phyloP scores from a whole-genome alignment of 441 rosid species.

The Pelargonium australe region DNA sequence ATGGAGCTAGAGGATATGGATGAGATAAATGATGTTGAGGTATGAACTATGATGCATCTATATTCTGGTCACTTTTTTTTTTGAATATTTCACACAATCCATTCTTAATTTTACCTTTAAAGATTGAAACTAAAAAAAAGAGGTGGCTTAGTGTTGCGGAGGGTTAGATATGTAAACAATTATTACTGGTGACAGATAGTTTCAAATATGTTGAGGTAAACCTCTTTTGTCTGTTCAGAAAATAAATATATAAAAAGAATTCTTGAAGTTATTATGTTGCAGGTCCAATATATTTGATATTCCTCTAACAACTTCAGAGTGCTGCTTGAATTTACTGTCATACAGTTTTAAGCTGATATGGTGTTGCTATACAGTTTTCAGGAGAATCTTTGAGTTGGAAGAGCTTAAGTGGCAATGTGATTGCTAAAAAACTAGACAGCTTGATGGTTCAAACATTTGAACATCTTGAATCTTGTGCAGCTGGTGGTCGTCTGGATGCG shows the following conservation, averaged over 20 bases:
- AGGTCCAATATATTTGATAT: not conserved
- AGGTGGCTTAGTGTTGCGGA: not conserved
- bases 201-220: not conserved
- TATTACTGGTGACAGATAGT: not conserved
- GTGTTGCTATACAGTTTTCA: slow-evolving; percentile 37
- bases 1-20: slow-evolving; percentile 62
- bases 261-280: not conserved
- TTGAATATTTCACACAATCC: not conserved
- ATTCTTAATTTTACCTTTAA: not conserved
- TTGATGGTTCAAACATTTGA: slow-evolving; percentile 66
- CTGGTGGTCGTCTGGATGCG: slow-evolving; percentile 50
- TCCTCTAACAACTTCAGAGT: not conserved
- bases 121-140: not conserved
- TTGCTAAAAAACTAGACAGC: slow-evolving; percentile 61
- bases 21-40: slow-evolving; percentile 48
- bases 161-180: not conserved
- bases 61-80: not conserved
- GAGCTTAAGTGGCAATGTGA: slow-evolving; percentile 36
- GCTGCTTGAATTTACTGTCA: not conserved
- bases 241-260: not conserved
- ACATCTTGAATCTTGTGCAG: slow-evolving; percentile 69
- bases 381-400: slow-evolving; percentile 33
- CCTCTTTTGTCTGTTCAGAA: not conserved
- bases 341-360: slow-evolving; percentile 10
- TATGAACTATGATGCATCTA: slow-evolving; percentile 17